Percentiles rank a stretch among this genome's conserved stretches.
Conservation (phyloP, 805 yeast genomes). For the Suhomyces faveliae region DNA sequence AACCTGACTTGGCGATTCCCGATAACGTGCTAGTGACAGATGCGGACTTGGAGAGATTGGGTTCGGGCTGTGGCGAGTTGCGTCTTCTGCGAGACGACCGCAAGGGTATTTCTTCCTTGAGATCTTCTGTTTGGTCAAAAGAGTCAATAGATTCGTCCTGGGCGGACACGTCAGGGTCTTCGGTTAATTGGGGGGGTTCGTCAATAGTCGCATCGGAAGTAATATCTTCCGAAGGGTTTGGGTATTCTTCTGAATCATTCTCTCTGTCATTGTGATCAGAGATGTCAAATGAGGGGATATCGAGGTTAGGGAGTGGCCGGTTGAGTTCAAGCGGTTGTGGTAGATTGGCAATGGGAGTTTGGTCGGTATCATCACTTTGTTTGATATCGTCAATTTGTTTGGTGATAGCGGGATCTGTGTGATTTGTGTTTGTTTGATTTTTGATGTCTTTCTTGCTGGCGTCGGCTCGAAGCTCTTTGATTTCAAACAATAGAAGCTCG, state of each 20-base stretch:
- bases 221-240: neutral
- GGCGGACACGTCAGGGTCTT: neutral
- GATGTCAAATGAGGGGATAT: neutral
- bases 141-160: neutral
- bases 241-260: neutral
- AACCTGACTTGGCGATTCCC: slow-evolving; percentile 3
- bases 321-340: neutral
- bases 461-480: slow-evolving; percentile 29
- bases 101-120: slow-evolving; percentile 18
- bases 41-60: neutral
- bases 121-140: neutral
- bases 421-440: too few relatives aligned
- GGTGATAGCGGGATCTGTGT: too few relatives aligned
- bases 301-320: neutral
- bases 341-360: neutral
- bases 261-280: neutral
- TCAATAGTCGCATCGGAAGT: neutral
- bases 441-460: too few relatives aligned
- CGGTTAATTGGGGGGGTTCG: neutral
- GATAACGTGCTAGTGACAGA: neutral
- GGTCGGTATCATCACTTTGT: neutral
- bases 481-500: slow-evolving; percentile 36
- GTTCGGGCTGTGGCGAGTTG: slow-evolving; percentile 9
- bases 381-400: neutral
- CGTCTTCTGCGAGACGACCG: slow-evolving; percentile 22